These are phyloP conservation scores for Pleurotus ostreatus DNA, from an alignment of 768 basidiomycete genomes.

Conservation along the genomic window DNA sequence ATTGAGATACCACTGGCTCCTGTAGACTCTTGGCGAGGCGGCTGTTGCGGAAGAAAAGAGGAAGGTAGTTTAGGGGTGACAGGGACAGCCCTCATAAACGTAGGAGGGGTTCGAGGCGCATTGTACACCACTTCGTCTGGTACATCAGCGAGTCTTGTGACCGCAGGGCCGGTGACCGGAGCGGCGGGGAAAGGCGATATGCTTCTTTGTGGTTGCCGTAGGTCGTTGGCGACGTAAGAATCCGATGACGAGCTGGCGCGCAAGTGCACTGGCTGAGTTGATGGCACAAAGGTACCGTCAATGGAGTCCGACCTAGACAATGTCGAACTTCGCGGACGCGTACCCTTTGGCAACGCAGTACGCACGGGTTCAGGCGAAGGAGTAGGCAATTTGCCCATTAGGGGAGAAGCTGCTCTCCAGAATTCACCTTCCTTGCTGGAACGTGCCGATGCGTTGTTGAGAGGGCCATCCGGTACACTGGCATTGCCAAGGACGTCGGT, in stretches of 20 bases:
- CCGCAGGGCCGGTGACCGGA: neutral
- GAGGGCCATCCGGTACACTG: neutral
- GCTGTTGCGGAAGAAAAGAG: neutral
- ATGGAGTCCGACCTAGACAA: constrained; percentile 1
- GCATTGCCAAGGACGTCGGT: constrained; percentile 29
- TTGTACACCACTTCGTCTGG: neutral
- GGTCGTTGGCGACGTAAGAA: neutral
- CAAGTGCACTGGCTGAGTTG: neutral
- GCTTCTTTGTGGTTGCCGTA: neutral
- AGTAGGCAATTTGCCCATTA: neutral
- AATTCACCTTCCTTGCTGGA: neutral
- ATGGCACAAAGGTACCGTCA: neutral
- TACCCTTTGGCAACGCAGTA: neutral
- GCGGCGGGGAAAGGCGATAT: neutral
- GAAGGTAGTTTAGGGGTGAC: neutral
- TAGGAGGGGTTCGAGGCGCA: neutral
- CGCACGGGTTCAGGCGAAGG: constrained; percentile 5
- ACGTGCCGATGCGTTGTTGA: neutral
- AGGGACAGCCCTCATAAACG: neutral
- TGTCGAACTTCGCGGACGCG: neutral
- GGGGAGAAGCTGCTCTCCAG: neutral
- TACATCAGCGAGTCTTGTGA: neutral
- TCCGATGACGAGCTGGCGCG: neutral
- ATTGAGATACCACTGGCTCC: neutral
- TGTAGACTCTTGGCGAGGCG: neutral